Conservation (phyloP, 176 grass and related monocot species). For the Alloteropsis semialata region DNA sequence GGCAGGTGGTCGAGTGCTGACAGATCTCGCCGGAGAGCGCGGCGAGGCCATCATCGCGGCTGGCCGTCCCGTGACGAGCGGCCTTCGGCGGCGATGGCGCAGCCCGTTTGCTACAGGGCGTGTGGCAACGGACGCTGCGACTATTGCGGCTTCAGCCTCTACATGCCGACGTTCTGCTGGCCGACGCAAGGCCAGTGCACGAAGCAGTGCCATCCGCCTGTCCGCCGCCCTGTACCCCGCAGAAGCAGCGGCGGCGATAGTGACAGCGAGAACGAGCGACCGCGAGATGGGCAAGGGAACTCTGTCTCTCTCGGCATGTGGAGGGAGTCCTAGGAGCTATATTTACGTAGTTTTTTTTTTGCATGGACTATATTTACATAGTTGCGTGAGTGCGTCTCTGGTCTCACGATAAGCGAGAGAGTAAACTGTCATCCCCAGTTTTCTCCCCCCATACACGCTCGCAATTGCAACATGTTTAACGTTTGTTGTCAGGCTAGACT, state of each 20-base stretch:
- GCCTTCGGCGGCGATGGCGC: neutral
- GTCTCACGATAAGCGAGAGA: too few relatives aligned
- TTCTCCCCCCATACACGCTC: too few relatives aligned
- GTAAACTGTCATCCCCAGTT: too few relatives aligned
- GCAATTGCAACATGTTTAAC: too few relatives aligned
- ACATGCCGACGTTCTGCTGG: neutral
- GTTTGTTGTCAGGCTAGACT: too few relatives aligned
- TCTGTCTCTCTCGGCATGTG: too few relatives aligned
- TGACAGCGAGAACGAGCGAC: too few relatives aligned
- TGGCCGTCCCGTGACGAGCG: neutral
- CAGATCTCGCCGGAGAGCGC: neutral
- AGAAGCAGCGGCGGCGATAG: neutral
- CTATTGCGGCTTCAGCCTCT: neutral
- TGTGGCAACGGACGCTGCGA: neutral
- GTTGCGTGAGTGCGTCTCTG: too few relatives aligned
- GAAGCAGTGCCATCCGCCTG: neutral
- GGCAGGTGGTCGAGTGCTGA: neutral
- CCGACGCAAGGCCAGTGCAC: neutral
- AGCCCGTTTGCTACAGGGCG: neutral
- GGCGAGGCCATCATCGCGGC: neutral
- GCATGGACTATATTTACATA: too few relatives aligned
- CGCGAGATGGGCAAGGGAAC: too few relatives aligned
- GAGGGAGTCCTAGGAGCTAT: too few relatives aligned
- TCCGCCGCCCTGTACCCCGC: neutral
- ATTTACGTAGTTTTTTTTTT: too few relatives aligned